Evolutionary conservation across 139 green algal genomes (phyloP).

Genomic region (Chlorella vulgaris): DNA sequence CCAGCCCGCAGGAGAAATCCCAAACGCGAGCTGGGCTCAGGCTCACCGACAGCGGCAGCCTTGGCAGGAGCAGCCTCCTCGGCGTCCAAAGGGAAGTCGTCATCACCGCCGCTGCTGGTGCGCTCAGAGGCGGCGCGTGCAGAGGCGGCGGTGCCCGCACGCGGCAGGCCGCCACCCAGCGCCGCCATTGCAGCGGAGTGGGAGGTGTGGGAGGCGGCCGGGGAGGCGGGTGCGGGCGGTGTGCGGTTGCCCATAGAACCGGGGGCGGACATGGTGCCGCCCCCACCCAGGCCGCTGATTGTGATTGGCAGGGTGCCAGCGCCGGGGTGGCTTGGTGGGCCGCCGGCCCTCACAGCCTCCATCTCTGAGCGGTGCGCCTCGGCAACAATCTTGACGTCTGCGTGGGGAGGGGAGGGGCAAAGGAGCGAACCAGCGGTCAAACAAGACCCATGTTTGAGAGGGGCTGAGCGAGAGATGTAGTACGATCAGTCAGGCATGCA

Average conservation of each 20-base stretch:
- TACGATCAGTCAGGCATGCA: no score
- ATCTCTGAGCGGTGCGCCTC: slow-evolving; percentile 48
- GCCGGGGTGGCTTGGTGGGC: neutral
- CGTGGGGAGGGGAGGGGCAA: neutral
- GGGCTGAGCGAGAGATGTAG: neutral
- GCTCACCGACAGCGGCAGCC: neutral
- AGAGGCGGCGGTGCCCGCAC: neutral
- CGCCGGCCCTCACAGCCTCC: slow-evolving; percentile 13
- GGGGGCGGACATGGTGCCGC: neutral
- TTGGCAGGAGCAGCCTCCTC: slow-evolving; percentile 10
- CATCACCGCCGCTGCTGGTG: neutral
- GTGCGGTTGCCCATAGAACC: neutral
- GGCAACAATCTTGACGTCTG: slow-evolving; percentile 49
- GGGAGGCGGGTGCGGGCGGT: neutral
- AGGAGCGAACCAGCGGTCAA: neutral
- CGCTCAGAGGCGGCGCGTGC: neutral
- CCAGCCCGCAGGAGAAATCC: no score
- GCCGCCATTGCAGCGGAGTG: neutral
- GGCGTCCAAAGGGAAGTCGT: slow-evolving; percentile 24
- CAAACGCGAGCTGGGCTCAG: no score
- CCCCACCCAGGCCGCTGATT: no score
- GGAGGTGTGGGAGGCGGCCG: neutral
- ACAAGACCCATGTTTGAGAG: no score
- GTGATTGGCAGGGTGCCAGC: neutral
- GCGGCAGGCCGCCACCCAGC: neutral